phyloP scores from a whole-genome alignment of 495 filamentous ascomycete species.

The Echria macrotheca region DNA sequence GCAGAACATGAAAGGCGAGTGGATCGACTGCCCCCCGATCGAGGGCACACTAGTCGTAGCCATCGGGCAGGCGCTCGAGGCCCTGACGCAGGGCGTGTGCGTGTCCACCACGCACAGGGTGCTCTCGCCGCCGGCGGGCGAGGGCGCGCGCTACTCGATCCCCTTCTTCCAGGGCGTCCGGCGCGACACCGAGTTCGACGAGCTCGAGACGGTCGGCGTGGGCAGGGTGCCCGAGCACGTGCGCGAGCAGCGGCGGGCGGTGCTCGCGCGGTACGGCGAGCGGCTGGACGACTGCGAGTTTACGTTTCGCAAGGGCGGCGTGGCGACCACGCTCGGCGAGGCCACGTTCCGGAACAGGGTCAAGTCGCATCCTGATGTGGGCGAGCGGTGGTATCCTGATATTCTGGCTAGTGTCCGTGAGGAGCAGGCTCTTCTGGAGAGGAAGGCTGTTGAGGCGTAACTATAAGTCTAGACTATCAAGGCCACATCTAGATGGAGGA shows the following conservation, averaged over 20 bases:
- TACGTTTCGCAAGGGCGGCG: slow-evolving; percentile 60
- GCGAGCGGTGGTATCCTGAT: slow-evolving; percentile 77
- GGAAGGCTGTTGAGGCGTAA: too few species aligned
- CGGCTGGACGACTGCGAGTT: slow-evolving; percentile 69
- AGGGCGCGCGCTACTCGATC: slow-evolving; percentile 72
- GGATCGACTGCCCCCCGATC: slow-evolving; percentile 71
- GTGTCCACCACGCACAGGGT: slow-evolving; percentile 84
- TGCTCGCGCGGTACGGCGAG: slow-evolving; percentile 46
- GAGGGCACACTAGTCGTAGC: slow-evolving; percentile 71
- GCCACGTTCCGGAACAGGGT: slow-evolving; percentile 83
- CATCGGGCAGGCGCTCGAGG: slow-evolving; percentile 89
- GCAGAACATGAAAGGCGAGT: slow-evolving; percentile 71
- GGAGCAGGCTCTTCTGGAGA: slow-evolving; percentile 34
- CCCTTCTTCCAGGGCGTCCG: slow-evolving; percentile 93
- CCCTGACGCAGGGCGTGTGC: slow-evolving; percentile 83
- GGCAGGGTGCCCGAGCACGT: slow-evolving; percentile 64
- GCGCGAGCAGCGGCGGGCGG: slow-evolving; percentile 47
- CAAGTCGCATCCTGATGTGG: slow-evolving; percentile 86
- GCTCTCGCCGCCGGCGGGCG: slow-evolving; percentile 54
- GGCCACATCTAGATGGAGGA: slow-evolving; percentile 22
- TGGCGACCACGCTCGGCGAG: slow-evolving; percentile 66
- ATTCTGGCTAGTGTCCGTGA: slow-evolving; percentile 48
- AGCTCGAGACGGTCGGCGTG: slow-evolving; percentile 52
- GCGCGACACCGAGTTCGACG: slow-evolving; percentile 73
- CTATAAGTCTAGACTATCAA: too few species aligned